Evolutionary conservation across 2,329 filamentous ascomycete species (phyloP), one percentile per base, ranked within the genome.

Genomic region (Phialophora tarda): DNA sequence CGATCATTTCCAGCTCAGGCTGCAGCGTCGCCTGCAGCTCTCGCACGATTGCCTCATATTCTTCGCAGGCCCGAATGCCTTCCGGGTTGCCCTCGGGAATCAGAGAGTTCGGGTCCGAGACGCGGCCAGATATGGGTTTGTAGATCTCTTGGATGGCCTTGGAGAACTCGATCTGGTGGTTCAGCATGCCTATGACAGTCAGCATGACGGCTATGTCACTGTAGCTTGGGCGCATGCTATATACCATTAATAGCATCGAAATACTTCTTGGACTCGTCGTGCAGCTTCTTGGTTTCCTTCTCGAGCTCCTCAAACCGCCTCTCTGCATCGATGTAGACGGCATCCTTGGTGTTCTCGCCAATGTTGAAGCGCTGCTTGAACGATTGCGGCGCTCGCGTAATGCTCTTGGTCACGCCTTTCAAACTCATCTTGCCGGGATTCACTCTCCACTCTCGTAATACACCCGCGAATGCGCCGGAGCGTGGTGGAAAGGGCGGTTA

Each of bases 1-100:
- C 93, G 74, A 99, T 98, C 93, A 98, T 97, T 77, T 99, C 95
- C 72, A 99, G 84, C 81, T 99, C 95, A 0, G 95, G 95, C 61
- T 89, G 86, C 65, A 99, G 82, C 2, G 92, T 95, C 64, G 91
- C 91, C 76, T 97, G 92, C 65, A 99, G 83, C 69, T 98, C 94
- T 72, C 89, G 88, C 69, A 98, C 94, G 59, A 98, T 91, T 2
- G 84, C 84, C 81, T 98, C 92, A 80, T 99, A 99, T 80, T 99
- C 93, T 77, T 98, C 94, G 79, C 95, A 99, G 30, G 95, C 95
- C 70, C 88, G 86, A 75, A 99, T 98, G 63, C 95, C 95, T 77
- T 96, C 95, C 1, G 90, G 88, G 76, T 97, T 98, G 63, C 93
- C 93, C 79, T 96, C 90, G 53, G 89, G 83, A 62, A 90, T 85